phyloP scores from a whole-genome alignment of 805 yeast species.

The Lachancea sp. region DNA sequence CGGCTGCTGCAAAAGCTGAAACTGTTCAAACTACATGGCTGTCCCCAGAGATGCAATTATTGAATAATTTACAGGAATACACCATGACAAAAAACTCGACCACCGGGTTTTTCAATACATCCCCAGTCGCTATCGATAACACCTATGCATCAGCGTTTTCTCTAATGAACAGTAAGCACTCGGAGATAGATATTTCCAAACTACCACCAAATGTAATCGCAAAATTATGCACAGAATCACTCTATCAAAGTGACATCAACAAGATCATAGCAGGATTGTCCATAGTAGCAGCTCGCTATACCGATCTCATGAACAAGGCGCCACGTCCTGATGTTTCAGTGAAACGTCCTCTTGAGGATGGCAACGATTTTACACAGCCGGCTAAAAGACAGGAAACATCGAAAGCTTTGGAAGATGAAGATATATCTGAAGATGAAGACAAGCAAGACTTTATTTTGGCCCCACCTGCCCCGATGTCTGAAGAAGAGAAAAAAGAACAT shows the following conservation, averaged over 20 bases:
- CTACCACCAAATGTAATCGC: slow-evolving; percentile 58
- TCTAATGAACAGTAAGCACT: slow-evolving; percentile 56
- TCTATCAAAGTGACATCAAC: slow-evolving; percentile 46
- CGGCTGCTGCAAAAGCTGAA: slow-evolving; percentile 2
- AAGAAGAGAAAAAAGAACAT: slow-evolving; percentile 51
- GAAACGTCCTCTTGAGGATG: slow-evolving; percentile 17
- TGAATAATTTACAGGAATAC: slow-evolving; percentile 24
- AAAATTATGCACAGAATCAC: slow-evolving; percentile 62
- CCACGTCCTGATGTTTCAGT: slow-evolving; percentile 5
- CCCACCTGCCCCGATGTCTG: slow-evolving; percentile 47
- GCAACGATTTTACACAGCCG: not conserved
- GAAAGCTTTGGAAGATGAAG: slow-evolving; percentile 11
- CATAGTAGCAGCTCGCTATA: slow-evolving; percentile 63
- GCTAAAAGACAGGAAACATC: slow-evolving; percentile 10
- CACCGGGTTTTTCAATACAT: slow-evolving; percentile 29
- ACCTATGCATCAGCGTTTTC: slow-evolving; percentile 62
- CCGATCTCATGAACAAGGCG: slow-evolving; percentile 36
- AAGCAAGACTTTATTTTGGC: slow-evolving; percentile 9
- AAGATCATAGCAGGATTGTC: slow-evolving; percentile 59
- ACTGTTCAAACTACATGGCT: slow-evolving; percentile 7
- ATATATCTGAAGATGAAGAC: slow-evolving; percentile 10
- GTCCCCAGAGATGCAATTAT: slow-evolving; percentile 12
- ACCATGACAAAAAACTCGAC: slow-evolving; percentile 22
- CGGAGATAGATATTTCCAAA: slow-evolving; percentile 61
- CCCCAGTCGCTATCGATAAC: slow-evolving; percentile 35